Conservation (phyloP, 192 early-diverging fungal species). For the Coemansia sp. region DNA sequence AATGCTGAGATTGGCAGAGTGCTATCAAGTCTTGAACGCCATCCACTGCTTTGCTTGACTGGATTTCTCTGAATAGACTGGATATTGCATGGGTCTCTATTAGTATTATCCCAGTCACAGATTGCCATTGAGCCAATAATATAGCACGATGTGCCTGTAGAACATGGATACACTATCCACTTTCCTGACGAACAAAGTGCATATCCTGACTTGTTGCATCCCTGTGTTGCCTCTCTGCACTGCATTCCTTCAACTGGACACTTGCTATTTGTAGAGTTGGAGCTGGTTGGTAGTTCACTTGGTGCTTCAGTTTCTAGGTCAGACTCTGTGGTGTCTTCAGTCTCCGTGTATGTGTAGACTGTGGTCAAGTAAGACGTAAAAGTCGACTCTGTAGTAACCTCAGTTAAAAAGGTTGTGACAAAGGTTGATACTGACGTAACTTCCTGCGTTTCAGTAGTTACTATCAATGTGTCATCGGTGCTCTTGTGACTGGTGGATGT, state of each 20-base stretch:
- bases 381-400: slow-evolving; percentile 17
- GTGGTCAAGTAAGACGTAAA: slow-evolving; percentile 24
- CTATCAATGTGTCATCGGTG: not conserved
- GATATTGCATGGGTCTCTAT: slow-evolving; percentile 7
- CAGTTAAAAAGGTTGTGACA: slow-evolving; percentile 12
- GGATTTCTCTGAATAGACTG: slow-evolving; percentile 5
- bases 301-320: not conserved
- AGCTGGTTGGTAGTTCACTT: not conserved
- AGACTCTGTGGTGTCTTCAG: not conserved
- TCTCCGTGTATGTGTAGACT: slow-evolving; percentile 16
- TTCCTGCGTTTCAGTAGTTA: slow-evolving; percentile 22
- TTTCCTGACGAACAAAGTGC: slow-evolving; percentile 27
- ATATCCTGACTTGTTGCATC: slow-evolving; percentile 27
- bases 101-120: slow-evolving; percentile 31
- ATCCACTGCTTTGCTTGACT: not conserved
- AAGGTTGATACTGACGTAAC: slow-evolving; percentile 40
- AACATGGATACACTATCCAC: slow-evolving; percentile 36
- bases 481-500: not conserved
- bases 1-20: slow-evolving; percentile 18
- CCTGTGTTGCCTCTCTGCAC: slow-evolving; percentile 21
- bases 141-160: slow-evolving; percentile 29
- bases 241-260: slow-evolving; percentile 30
- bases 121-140: slow-evolving; percentile 17
- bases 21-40: not conserved
- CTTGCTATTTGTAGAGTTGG: not conserved